Evolutionary conservation across 352 stramenopile species (phyloP), one percentile per base, ranked within the genome.

Genomic region (Ophiocytium majus): DNA sequence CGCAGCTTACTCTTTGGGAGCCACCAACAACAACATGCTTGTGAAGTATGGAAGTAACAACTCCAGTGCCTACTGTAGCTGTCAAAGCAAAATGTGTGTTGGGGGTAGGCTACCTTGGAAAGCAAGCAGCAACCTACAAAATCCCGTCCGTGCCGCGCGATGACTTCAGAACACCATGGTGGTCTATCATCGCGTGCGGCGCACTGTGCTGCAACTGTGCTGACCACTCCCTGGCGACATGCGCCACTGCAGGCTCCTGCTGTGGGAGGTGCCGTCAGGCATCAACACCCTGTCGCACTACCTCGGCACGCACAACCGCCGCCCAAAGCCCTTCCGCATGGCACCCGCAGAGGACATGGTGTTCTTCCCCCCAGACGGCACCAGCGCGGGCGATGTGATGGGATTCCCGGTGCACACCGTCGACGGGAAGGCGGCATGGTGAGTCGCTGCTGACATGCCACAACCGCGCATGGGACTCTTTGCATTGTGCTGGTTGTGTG

Each of bases 201-300:
- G n/a, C 5, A 57, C 43, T 14, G 14, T 5, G 43, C 5, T 57
- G 43, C 43, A 57, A 57, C 5, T 57, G 5, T 57, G 43, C 43
- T 57, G 43, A 57, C 43, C 43, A 57, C 14, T 57, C 5, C 43
- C 43, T 57, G 43, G 32, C 35, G 5, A 17, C 14, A 17, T 17
- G 14, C 35, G 5, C 35, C 14, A 17, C 17, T 78, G 32, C 37
- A 88, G 32, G 91, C 92, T 90, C 17, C 75, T 76, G 34, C 85
- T 89, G 35, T 89, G 87, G 84, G 64, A 90, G 34, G 84, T 85
- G 23, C 37, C 78, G 9, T 81, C 79, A 14, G 86, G 86, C 23
- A 17, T 36, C n/a, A 89, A 89, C 80, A 88, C 84, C 17, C 84
- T 87, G 79, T 83, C 82, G 0, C 85, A 89, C 66, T 89, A 89